A percentile compares a stretch with the other conserved stretches of the same genome.
phyloP scores from a whole-genome alignment of 179 eudicot genomes.

The Spinacia oleracea region DNA sequence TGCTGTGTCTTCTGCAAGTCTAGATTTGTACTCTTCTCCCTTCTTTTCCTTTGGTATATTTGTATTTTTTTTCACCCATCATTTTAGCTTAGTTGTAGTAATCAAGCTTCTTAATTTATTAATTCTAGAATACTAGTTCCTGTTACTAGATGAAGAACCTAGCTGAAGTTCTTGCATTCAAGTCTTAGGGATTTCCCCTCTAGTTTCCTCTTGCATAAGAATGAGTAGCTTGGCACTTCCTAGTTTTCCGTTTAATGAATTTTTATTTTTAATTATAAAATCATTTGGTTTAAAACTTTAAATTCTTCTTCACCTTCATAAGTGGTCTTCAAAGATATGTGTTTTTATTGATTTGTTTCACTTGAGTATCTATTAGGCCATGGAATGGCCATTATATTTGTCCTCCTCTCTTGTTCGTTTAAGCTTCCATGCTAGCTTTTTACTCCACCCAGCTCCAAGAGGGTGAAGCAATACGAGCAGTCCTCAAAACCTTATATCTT shows the following conservation, averaged over 20 bases:
- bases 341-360: no score
- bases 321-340: no score
- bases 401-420: neutral
- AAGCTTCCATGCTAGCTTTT: neutral
- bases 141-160: neutral
- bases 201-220: neutral
- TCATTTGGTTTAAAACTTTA: no score
- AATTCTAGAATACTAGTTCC: neutral
- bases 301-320: no score
- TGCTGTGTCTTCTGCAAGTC: constrained; percentile 1
- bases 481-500: neutral
- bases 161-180: neutral
- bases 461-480: neutral
- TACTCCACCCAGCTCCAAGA: neutral
- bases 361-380: neutral
- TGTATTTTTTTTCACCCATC: neutral
- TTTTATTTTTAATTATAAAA: no score
- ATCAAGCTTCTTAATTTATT: neutral
- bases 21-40: neutral
- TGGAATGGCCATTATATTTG: neutral
- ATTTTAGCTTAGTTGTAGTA: neutral
- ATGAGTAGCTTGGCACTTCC: neutral
- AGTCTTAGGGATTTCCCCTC: neutral
- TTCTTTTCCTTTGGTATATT: neutral
- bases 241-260: no score